Evolutionary conservation across 768 basidiomycete species (phyloP), one percentile per base, ranked within the genome.

Genomic region (Pleurotus cornucopiae): DNA sequence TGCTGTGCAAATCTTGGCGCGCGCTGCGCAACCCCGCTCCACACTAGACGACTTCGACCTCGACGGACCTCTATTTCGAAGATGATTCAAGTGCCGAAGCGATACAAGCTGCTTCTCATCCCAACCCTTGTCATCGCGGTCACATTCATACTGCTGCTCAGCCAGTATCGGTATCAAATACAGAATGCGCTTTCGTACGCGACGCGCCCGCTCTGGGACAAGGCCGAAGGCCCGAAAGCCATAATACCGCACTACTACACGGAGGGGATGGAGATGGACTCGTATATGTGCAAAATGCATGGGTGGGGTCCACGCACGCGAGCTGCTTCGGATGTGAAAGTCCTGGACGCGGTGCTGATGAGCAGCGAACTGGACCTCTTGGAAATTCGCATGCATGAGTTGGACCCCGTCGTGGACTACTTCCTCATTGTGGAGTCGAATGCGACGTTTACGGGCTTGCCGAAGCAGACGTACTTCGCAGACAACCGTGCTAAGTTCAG

Each of bases 341-440:
- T 81, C 45, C 78, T 76, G 69, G 72, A 85, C 61, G 81, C 83
- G 3, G 76, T 85, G 43, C 69, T 87, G 54, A 79, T 86, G 74
- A 81, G 78, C 71, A 82, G 76, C 57, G 84, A 87, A 63, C 69
- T 86, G 30, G 85, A 86, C 62, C 69, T 87, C 23, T 65, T 86
- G 48, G 84, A 86, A 64, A 78, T 86, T 54, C 77, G 85, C 18
- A 67, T 86, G 70, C 71, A 83, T 67, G 85, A 87, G 66, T 73
- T 85, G 49, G 76, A 78, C 56, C 65, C 75, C 4, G 73, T 82
- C 46, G 83, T 85, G 23, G 79, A 83, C 65, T 70, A 75, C 18
- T 85, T 86, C 69, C 75, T 84, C 63, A 77, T 87, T 62, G 70
- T 85, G 51, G 84, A 85, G 63, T 81, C 79, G 48, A 82, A 83